Percentiles rank a stretch among this genome's conserved stretches.
Conservation (phyloP, 192 early-diverging fungal genomes). For the Obelidium mucronatum region DNA sequence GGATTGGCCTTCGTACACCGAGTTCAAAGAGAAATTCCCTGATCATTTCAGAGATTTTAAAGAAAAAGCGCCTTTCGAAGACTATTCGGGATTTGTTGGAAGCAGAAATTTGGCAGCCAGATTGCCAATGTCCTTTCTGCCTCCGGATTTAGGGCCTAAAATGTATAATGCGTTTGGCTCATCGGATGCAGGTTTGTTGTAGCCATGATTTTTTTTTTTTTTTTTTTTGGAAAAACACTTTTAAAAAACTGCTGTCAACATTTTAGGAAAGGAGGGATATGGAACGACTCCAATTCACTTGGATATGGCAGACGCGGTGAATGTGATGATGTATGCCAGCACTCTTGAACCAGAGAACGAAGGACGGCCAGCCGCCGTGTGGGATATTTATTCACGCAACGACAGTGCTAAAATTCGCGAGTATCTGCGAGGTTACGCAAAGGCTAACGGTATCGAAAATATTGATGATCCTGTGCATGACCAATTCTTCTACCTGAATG, state of each 20-base stretch:
- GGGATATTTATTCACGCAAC: constrained; percentile 68
- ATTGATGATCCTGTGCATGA: constrained; percentile 70
- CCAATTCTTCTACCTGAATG: constrained; percentile 70
- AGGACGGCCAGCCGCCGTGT: constrained; percentile 55
- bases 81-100: constrained; percentile 63
- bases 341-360: not conserved
- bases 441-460: not conserved
- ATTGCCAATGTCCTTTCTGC: constrained; percentile 59
- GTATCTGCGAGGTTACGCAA: not conserved
- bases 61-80: constrained; percentile 59
- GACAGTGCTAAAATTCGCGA: constrained; percentile 44
- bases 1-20: constrained; percentile 73
- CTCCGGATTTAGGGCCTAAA: constrained; percentile 78
- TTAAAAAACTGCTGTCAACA: not conserved
- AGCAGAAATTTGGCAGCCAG: constrained; percentile 64
- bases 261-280: constrained; percentile 42
- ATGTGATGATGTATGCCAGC: constrained; percentile 71
- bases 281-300: constrained; percentile 81
- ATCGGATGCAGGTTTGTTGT: constrained; percentile 36
- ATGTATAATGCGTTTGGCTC: constrained; percentile 77
- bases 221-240: not conserved
- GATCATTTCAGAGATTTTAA: constrained; percentile 63
- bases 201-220: constrained; percentile 1
- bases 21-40: constrained; percentile 63
- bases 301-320: constrained; percentile 83